These are phyloP conservation scores for Ulmus americana DNA, from an alignment of 331 rosid species.

Conservation along the genomic window DNA sequence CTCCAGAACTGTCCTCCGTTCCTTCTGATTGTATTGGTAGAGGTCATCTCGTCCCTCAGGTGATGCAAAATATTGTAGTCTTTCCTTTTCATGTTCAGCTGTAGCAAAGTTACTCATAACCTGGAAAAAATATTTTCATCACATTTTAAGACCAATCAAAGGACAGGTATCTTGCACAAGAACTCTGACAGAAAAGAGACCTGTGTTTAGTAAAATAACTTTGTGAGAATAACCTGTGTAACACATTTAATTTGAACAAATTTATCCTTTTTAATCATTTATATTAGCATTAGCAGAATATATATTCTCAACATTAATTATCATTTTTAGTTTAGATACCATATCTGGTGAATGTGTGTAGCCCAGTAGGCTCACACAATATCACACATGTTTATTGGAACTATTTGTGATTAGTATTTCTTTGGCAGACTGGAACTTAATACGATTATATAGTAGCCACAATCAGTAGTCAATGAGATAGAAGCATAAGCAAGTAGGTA, in stretches of 20 bases:
- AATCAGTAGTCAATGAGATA: neutral
- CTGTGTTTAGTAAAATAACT: neutral
- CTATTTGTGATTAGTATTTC: too few species aligned
- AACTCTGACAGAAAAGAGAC: neutral
- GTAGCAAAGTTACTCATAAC: constrained; percentile 76
- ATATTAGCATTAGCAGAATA: too few species aligned
- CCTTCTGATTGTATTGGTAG: constrained; percentile 90
- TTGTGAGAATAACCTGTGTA: neutral
- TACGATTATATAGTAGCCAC: neutral
- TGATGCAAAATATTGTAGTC: constrained; percentile 74
- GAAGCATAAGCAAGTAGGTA: constrained; percentile 8
- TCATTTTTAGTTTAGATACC: neutral
- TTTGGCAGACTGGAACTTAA: too few species aligned
- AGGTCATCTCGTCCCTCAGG: constrained; percentile 97
- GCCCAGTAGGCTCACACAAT: too few species aligned
- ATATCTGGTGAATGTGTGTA: too few species aligned
- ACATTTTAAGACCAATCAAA: constrained; percentile 4
- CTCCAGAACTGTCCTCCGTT: constrained; percentile 89
- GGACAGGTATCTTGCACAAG: neutral
- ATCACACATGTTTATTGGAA: too few species aligned
- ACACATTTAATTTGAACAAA: too few species aligned
- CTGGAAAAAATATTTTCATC: constrained; percentile 30
- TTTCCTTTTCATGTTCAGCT: constrained; percentile 80
- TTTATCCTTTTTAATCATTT: too few species aligned
- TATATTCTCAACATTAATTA: neutral